phyloP scores from a whole-genome alignment of 139 green algal genomes.

The Picochlorum sp. region DNA sequence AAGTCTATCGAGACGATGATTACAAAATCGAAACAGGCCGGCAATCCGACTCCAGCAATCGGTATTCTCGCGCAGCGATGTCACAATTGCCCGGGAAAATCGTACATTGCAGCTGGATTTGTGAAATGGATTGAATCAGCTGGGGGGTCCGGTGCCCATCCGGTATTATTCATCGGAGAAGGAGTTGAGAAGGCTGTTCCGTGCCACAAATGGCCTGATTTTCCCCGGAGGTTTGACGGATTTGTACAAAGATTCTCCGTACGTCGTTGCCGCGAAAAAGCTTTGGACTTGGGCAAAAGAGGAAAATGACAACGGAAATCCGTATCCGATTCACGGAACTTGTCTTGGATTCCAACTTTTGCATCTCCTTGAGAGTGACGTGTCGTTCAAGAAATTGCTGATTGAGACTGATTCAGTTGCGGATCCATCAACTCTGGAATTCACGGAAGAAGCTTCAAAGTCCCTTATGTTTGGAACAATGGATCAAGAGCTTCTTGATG shows the following conservation, averaged over 20 bases:
- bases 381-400: slow-evolving; percentile 63
- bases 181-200: slow-evolving; percentile 65
- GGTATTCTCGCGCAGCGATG: slow-evolving; percentile 50
- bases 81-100: slow-evolving; percentile 53
- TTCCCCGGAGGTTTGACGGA: slow-evolving; percentile 61
- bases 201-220: slow-evolving; percentile 17
- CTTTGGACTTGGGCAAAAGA: slow-evolving; percentile 68
- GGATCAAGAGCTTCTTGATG: slow-evolving; percentile 29
- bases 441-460: slow-evolving; percentile 14
- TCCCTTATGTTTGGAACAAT: slow-evolving; percentile 39
- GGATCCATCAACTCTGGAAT: slow-evolving; percentile 53
- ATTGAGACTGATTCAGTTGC: slow-evolving; percentile 63
- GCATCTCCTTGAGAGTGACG: slow-evolving; percentile 69
- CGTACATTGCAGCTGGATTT: slow-evolving; percentile 58
- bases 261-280: slow-evolving; percentile 72
- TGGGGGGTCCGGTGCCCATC: slow-evolving; percentile 57
- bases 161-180: slow-evolving; percentile 50
- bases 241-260: slow-evolving; percentile 70
- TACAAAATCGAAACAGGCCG: slow-evolving; percentile 9
- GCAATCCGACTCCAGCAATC: slow-evolving; percentile 50
- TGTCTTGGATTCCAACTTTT: slow-evolving; percentile 81
- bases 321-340: slow-evolving; percentile 62
- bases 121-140: slow-evolving; percentile 65
- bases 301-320: slow-evolving; percentile 53
- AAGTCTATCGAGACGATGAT: neutral